phyloP scores from a whole-genome alignment of 345 rosid genomes.

The Cochlearia excelsa region DNA sequence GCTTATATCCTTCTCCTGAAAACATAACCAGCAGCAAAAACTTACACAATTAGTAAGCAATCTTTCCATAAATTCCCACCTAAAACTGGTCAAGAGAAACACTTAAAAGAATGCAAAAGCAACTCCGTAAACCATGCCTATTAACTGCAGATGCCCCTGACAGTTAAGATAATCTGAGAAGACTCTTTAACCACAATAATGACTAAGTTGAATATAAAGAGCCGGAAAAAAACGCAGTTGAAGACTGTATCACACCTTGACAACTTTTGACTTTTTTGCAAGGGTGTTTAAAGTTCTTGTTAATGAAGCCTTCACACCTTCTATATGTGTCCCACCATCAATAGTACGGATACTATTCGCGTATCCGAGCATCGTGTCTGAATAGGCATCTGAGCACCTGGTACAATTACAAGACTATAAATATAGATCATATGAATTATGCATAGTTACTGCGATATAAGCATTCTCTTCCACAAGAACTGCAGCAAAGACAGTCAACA shows the following conservation, averaged over 20 bases:
- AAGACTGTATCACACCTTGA: conserved; percentile 57
- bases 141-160: conserved; percentile 1
- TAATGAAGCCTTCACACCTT: conserved; percentile 82
- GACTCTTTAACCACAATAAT: conserved; percentile 7
- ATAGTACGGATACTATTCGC: conserved; percentile 93
- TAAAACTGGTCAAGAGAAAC: conserved; percentile 11
- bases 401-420: conserved; percentile 13
- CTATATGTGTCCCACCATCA: conserved; percentile 99
- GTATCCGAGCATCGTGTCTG: conserved; percentile 92
- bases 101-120: conserved; percentile 14
- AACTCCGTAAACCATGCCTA: conserved; percentile 11
- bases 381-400: conserved; percentile 98
- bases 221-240: neutral
- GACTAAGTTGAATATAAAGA: neutral
- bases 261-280: conserved; percentile 75
- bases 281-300: conserved; percentile 87
- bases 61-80: conserved; percentile 2
- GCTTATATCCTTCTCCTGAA: conserved; percentile 87
- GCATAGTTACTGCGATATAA: conserved; percentile 7
- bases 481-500: conserved; percentile 13
- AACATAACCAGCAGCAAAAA: conserved; percentile 15
- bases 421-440: neutral
- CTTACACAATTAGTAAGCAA: neutral
- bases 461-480: conserved; percentile 13
- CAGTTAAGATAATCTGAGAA: neutral